Evolutionary conservation across 2,329 filamentous ascomycete genomes (phyloP), one percentile per base, ranked within the genome.

Genomic region (Colletotrichum neosansevieriae): DNA sequence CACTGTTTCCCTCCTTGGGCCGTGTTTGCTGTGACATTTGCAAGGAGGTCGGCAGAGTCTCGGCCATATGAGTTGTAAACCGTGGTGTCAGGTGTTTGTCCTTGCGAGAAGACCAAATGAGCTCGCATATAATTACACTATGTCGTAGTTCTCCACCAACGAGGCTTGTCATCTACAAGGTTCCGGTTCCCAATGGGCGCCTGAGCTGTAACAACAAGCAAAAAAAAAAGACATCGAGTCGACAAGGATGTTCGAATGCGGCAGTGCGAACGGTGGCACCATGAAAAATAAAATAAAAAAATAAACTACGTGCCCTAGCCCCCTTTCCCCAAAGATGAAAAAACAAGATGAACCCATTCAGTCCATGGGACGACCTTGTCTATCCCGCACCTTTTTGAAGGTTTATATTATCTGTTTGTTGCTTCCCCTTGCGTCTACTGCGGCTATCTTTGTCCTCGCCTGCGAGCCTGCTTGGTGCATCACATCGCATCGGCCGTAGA

Each of bases 291-390:
- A n/a, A n/a, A n/a, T n/a, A n/a, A n/a, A 42, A 63, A 67, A 63
- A 45, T 24, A 64, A 64, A 58, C 60, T 54, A 49, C 24, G 36
- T 53, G 60, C 64, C 64, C 60, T 57, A 67, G 64, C 38, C 65
- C 40, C 29, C 29, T 29, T 21, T 49, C 53, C 42, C 58, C 58
- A 19, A 44, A n/a, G 19, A 53, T 24, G n/a, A 58, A 63, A 63
- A 63, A 45, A 57, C 38, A 47, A 50, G 65, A 54, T 47, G 38
- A 58, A 64, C 60, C 53, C 34, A 29, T 58, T 38, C 47, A 19
- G 36, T 67, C 34, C 65, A 67, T 67, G 65, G 60, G 54, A 67
- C 51, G 53, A 64, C 65, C 65, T 64, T 64, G 65, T 67, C 59
- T 17, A 58, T 53, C 51, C 53, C 45, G 51, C 51, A 38, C 32